Conservation (phyloP, 2,329 filamentous ascomycete species). For the Colletotrichum truncatum region DNA sequence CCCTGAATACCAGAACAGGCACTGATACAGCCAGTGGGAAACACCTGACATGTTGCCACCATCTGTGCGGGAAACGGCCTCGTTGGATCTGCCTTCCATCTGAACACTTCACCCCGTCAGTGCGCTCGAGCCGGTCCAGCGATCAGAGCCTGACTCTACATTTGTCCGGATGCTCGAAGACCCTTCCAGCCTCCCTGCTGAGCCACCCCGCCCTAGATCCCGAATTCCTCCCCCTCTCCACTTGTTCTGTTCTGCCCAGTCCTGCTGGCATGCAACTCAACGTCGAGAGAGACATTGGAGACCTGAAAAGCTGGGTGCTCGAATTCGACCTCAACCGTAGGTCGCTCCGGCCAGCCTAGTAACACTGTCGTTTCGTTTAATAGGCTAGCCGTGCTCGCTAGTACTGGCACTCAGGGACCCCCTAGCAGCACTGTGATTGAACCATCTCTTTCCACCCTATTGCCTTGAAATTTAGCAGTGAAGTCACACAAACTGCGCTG, state of each 20-base stretch:
- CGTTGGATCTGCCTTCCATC: constrained; percentile 8
- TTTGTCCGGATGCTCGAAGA: background rate
- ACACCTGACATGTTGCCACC: constrained; percentile 10
- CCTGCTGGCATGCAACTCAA: background rate
- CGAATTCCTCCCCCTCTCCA: background rate
- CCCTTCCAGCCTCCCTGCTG: constrained; percentile 15
- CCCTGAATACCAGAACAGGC: constrained; percentile 1
- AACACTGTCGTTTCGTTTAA: constrained; percentile 7
- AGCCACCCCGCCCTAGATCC: background rate
- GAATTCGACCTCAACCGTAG: background rate
- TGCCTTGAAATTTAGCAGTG: background rate
- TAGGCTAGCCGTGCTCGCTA: background rate
- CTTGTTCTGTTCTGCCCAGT: too few species aligned
- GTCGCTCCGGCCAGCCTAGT: background rate
- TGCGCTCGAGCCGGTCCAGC: constrained; percentile 5
- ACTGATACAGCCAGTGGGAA: background rate
- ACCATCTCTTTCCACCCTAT: background rate
- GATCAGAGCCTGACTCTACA: background rate
- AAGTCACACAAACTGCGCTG: constrained; percentile 17
- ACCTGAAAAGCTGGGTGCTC: background rate
- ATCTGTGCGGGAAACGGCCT: constrained; percentile 21
- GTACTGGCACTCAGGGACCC: background rate
- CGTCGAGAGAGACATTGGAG: background rate
- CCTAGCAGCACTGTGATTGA: background rate
- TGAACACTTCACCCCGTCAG: constrained; percentile 1